A percentile compares a stretch with the other conserved stretches of the same genome.
phyloP scores from a whole-genome alignment of 2,329 filamentous ascomycete genomes.

The Alternaria ethzedia region DNA sequence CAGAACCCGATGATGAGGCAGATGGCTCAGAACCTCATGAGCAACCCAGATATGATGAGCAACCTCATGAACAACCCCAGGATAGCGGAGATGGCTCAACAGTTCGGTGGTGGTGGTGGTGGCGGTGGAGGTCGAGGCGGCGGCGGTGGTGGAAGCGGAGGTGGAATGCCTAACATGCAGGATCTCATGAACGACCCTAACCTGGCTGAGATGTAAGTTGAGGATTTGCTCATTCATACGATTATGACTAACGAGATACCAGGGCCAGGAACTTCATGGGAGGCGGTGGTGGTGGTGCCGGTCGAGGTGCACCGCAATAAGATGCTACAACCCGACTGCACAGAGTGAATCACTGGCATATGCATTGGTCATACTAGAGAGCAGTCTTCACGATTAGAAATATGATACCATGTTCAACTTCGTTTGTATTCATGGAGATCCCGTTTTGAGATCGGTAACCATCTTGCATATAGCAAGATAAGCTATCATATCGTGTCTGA shows the following conservation, averaged over 20 bases:
- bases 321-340: slow-evolving; percentile 21
- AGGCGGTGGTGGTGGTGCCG: slow-evolving; percentile 27
- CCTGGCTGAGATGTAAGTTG: slow-evolving; percentile 88
- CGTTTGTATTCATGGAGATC: neutral
- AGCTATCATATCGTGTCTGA: neutral
- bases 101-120: slow-evolving; percentile 59
- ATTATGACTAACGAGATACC: slow-evolving; percentile 10
- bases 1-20: slow-evolving; percentile 95
- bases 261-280: slow-evolving; percentile 74
- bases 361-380: neutral
- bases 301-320: slow-evolving; percentile 22
- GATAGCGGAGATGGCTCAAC: slow-evolving; percentile 84
- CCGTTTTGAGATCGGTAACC: neutral
- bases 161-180: slow-evolving; percentile 87
- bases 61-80: slow-evolving; percentile 95
- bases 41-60: slow-evolving; percentile 89
- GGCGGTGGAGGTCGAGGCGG: slow-evolving; percentile 61
- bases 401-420: slow-evolving; percentile 39
- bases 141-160: slow-evolving; percentile 66
- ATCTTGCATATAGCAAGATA: neutral
- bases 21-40: slow-evolving; percentile 98
- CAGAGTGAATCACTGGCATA: neutral
- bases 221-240: neutral
- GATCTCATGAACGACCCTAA: slow-evolving; percentile 89
- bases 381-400: slow-evolving; percentile 25